Base-by-base conservation (phyloP, 805 yeast species). In the Hanseniaspora meyeri region DNA sequence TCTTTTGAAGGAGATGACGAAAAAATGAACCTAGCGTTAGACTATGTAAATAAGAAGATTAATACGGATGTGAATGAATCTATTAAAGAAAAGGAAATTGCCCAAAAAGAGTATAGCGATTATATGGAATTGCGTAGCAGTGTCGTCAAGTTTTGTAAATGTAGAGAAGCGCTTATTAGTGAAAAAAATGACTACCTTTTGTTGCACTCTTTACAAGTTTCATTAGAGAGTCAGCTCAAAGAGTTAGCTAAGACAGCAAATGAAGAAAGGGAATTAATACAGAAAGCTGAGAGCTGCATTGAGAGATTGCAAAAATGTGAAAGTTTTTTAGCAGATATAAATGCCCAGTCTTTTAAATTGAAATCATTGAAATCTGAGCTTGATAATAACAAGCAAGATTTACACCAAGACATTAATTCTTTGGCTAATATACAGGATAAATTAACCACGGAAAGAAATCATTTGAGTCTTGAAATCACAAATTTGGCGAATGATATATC, bases 1-100 rank as follows among this genome's bases (percentile, higher is more conserved):
- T 72, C 76, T 12, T 85, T 89, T 68, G 40, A 38, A 31, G 19
- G 32, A 1, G 49, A 47, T n/a, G 20, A 27, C 7, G 45, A 49
- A 11, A 47, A 54, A 3, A 34, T 56, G 27, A 24, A 43, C 11
- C n/a, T 32, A 11, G 34, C 43, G 55, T 19, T 48, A 51, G 32
- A 50, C 24, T 24, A 57, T 53, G 19, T 53, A 29, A 31, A 49
- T 45, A 6, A 49, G 51, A 38, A 57, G 62, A 34, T 56, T 12
- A 36, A 40, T 14, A 50, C 43, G 14, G 58, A 57, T 20, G 49
- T 55, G 2, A 57, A 59, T 8, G 54, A 60, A 6, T 62, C 63
- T 1, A 61, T 62, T 12, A 58, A 59, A 10, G 60, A 64, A 11
- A 52, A 67, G n/a, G 60, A 62, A 5, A 60, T 57, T 2, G 63